phyloP scores from a whole-genome alignment of 2,329 filamentous ascomycete species.

The Meredithiella fracta region DNA sequence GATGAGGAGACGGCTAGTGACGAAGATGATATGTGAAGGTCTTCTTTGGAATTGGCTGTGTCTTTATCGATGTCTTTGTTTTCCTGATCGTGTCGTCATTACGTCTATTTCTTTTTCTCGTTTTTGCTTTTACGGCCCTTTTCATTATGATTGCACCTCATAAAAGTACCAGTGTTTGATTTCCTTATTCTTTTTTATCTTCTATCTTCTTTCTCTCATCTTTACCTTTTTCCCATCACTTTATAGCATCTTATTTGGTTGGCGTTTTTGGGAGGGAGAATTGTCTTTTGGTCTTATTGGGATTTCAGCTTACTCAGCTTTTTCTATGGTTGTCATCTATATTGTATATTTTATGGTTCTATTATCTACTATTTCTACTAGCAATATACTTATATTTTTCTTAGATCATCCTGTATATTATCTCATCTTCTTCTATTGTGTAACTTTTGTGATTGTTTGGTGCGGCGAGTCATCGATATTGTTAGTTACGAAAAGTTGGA shows the following conservation, averaged over 20 bases:
- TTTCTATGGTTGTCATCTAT: not conserved
- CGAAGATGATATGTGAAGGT: conserved; percentile 20
- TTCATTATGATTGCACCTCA: not conserved
- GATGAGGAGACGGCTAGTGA: conserved; percentile 35
- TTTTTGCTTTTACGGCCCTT: conserved; percentile 19
- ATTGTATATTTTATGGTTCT: not conserved
- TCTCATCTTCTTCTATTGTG: too few relatives aligned
- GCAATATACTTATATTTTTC: too few relatives aligned
- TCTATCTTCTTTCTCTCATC: not conserved
- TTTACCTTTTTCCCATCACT: not conserved
- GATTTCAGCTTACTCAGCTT: not conserved
- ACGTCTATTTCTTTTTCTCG: not conserved
- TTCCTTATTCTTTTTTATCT: not conserved
- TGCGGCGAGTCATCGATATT: too few relatives aligned
- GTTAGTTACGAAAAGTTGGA: too few relatives aligned
- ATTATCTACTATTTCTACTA: too few relatives aligned
- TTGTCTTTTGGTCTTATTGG: conserved; percentile 3
- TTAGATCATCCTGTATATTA: too few relatives aligned
- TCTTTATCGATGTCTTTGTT: not conserved
- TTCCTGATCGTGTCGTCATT: not conserved
- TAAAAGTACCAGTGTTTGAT: conserved; percentile 3
- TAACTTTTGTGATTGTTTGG: too few relatives aligned
- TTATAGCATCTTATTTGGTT: not conserved
- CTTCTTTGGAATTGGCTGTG: not conserved
- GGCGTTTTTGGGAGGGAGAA: not conserved